A percentile compares a stretch with the other conserved stretches of the same genome.
Conservation (phyloP, 768 basidiomycete species). For the Artomyces pyxidatus region DNA sequence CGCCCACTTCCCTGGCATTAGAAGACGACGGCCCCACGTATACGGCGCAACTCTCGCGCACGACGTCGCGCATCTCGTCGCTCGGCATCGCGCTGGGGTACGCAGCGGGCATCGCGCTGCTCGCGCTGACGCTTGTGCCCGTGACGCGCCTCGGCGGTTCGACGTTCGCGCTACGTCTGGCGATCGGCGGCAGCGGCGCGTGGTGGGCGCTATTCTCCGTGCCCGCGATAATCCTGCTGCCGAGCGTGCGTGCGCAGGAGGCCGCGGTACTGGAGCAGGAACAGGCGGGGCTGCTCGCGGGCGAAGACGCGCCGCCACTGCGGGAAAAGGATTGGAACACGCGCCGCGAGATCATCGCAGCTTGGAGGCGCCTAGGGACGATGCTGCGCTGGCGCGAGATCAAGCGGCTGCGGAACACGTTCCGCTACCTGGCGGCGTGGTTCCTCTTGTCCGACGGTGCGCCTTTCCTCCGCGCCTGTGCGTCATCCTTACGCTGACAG, state of each 20-base stretch:
- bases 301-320: neutral
- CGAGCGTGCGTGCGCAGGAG: conserved; percentile 26
- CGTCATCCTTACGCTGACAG: neutral
- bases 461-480: conserved; percentile 13
- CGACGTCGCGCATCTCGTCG: conserved; percentile 78
- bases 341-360: conserved; percentile 44
- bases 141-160: conserved; percentile 67
- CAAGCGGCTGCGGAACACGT: conserved; percentile 70
- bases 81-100: conserved; percentile 85
- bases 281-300: conserved; percentile 10
- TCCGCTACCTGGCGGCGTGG: conserved; percentile 88
- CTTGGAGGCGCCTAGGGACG: conserved; percentile 68
- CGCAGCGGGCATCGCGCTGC: conserved; percentile 67
- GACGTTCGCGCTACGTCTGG: conserved; percentile 71
- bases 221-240: conserved; percentile 71
- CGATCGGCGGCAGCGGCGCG: conserved; percentile 75
- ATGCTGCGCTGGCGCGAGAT: conserved; percentile 75
- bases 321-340: conserved; percentile 33
- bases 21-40: conserved; percentile 26
- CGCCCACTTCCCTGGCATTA: conserved; percentile 25
- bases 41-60: conserved; percentile 51
- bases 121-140: conserved; percentile 71
- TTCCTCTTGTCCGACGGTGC: conserved; percentile 87
- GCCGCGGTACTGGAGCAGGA: conserved; percentile 1
- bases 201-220: conserved; percentile 87